Conservation (phyloP, 2,329 filamentous ascomycete species). For the Chrysoporthe deuterocubensis region DNA sequence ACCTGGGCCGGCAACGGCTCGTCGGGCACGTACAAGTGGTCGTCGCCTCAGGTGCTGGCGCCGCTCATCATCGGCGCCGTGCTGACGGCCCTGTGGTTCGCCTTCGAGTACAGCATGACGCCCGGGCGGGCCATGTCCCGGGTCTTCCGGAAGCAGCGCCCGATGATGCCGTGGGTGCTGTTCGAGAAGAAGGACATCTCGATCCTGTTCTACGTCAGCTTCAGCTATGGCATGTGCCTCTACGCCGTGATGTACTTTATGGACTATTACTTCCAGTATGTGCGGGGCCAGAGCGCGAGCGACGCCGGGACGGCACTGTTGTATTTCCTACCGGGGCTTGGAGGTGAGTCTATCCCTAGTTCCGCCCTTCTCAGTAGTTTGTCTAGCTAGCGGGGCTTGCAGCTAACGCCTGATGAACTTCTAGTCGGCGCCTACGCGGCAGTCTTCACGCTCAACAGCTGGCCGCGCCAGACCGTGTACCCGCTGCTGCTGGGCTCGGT, state of each 20-base stretch:
- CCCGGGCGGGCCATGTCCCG: constrained; percentile 51
- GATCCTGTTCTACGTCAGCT: constrained; percentile 66
- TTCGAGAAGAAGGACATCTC: constrained; percentile 61
- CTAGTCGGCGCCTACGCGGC: constrained; percentile 59
- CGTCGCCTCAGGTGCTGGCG: constrained; percentile 51
- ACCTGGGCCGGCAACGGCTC: constrained; percentile 57
- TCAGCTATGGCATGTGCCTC: constrained; percentile 61
- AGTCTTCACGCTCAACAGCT: constrained; percentile 63
- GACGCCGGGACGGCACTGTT: constrained; percentile 61
- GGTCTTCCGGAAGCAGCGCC: constrained; percentile 56
- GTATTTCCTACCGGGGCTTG: constrained; percentile 68
- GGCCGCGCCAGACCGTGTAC: constrained; percentile 64
- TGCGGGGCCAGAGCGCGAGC: constrained; percentile 54
- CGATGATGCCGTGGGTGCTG: constrained; percentile 68
- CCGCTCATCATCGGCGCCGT: constrained; percentile 52
- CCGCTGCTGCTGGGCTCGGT: constrained; percentile 61
- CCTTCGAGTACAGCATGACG: constrained; percentile 59
- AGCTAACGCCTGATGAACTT: background rate
- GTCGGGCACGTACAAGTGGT: constrained; percentile 51
- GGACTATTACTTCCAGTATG: constrained; percentile 68
- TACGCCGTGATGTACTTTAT: constrained; percentile 66
- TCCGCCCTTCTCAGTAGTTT: background rate
- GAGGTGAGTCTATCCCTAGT: constrained; percentile 43
- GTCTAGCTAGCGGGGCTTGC: no score
- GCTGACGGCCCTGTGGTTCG: constrained; percentile 47